Evolutionary conservation across 495 filamentous ascomycete genomes (phyloP), one percentile per base, ranked within the genome.

Genomic region (Hypoxylon subgilvum): DNA sequence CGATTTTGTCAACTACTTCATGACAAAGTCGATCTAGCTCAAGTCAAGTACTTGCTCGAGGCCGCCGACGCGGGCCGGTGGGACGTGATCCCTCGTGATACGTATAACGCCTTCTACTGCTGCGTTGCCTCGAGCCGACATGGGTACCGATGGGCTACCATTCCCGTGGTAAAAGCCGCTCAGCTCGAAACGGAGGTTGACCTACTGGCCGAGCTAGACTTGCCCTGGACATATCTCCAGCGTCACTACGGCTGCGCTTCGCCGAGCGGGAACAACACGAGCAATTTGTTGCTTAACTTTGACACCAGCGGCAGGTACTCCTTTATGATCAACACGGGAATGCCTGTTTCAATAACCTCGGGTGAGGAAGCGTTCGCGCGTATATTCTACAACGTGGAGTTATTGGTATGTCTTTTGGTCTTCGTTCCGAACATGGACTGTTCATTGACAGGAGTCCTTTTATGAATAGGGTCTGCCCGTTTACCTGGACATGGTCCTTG

Each of bases 131-230:
- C 55, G 40, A 63, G 56, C 27, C 58, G 75, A 1, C 75, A 78
- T 55, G 74, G 70, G 1, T 78, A 72, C 48, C 61, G 74, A 36
- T 79, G 76, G 76, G 76, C 52, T n/a, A 73, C 65, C 12, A 71
- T 77, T 17, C 76, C 76, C 3, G 70, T 75, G 1, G 74, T 78
- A 9, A 66, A 65, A 6, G 52, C 70, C 16, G 76, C 74, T 21
- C 76, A 79, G 53, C 56, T 69, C 19, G 74, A 79, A 53, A 68
- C 58, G 5, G 34, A 65, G 10, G 32, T 79, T 8, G 53, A 68
- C 18, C 66, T 79, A 23, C 75, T 75, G 4, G 19, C 45, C 2
- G 68, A 72, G 25, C 66, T 79, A 5, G 58, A 68, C 19, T 10
- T 57, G 2, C 71, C 74, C 10, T 79, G 76, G 74, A 17, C 45